Percentiles rank a stretch among this genome's conserved stretches.
phyloP scores from a whole-genome alignment of 176 grass and related monocot genomes.

The Aegilops speltoides region DNA sequence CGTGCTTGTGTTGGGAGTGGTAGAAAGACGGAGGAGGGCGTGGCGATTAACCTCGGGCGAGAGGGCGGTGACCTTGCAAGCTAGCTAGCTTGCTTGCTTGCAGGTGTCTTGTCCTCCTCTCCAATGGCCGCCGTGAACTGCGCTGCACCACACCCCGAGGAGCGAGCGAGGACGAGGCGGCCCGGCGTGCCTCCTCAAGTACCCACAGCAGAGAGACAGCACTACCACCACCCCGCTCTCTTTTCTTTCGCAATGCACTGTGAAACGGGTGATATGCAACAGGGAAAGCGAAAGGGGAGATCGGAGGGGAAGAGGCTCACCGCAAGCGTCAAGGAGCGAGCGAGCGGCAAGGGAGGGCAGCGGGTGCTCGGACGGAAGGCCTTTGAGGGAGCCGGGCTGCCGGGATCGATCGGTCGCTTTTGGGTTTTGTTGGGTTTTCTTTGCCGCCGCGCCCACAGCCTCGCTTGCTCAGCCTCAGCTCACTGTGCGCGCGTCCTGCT shows the following conservation, averaged over 20 bases:
- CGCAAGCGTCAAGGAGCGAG: conserved; percentile 27
- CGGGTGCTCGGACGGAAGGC: conserved; percentile 24
- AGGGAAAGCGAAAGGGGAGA: neutral
- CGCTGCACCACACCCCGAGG: conserved; percentile 10
- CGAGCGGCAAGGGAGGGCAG: conserved; percentile 24
- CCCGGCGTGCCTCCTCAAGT: conserved; percentile 58
- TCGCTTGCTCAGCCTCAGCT: neutral
- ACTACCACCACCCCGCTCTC: neutral
- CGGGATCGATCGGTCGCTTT: neutral
- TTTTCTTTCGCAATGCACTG: neutral
- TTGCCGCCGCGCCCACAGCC: conserved; percentile 14
- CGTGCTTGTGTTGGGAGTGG: conserved; percentile 12
- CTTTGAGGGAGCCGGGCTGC: conserved; percentile 22
- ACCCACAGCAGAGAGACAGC: conserved; percentile 4
- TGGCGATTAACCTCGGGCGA: conserved; percentile 12
- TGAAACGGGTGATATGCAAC: conserved; percentile 25
- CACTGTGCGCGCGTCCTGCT: neutral
- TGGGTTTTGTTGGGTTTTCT: conserved; percentile 16
- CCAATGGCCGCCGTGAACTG: conserved; percentile 26
- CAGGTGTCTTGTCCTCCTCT: conserved; percentile 60
- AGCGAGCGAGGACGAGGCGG: neutral
- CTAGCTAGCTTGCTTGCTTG: neutral
- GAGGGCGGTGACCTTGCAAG: conserved; percentile 9
- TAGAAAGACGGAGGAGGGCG: conserved; percentile 16
- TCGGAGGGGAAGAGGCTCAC: conserved; percentile 38